Evolutionary conservation across 495 filamentous ascomycete genomes (phyloP).

Genomic region (Aspergillus incahuasiensis): DNA sequence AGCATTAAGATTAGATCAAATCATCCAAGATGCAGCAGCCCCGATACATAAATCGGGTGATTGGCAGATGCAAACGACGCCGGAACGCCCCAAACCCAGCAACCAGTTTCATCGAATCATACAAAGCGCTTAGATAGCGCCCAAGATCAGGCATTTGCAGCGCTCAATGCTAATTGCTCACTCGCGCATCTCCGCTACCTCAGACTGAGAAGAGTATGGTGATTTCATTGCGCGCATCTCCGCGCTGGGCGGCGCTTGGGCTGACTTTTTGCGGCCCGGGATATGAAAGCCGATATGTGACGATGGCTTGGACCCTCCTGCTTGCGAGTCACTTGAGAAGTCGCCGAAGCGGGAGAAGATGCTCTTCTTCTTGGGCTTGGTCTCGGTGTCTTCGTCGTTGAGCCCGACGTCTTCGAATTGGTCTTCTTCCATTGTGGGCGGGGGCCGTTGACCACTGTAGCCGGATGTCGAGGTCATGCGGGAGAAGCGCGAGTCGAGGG

Average conservation of each 20-base stretch:
- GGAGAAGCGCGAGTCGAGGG: constrained; percentile 68
- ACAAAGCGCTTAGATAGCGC: background rate
- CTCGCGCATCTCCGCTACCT: constrained; percentile 26
- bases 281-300: constrained; percentile 57
- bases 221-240: constrained; percentile 58
- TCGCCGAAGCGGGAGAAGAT: constrained; percentile 86
- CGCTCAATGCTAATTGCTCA: constrained; percentile 14
- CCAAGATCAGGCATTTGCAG: background rate
- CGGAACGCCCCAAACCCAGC: background rate
- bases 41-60: constrained; percentile 2
- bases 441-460: constrained; percentile 37
- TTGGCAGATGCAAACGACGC: background rate
- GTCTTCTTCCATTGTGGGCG: constrained; percentile 63
- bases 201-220: constrained; percentile 16
- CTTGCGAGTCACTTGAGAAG: constrained; percentile 33
- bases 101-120: constrained; percentile 3
- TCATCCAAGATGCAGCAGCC: background rate
- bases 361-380: constrained; percentile 68
- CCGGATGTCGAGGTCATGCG: constrained; percentile 49
- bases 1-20: constrained; percentile 5
- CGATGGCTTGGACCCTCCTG: constrained; percentile 47
- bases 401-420: constrained; percentile 88
- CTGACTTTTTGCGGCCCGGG: constrained; percentile 65
- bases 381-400: constrained; percentile 70
- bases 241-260: constrained; percentile 66